Percentiles rank a stretch among this genome's conserved stretches.
Conservation (phyloP, 805 yeast species). For the Sugiyamaella lignohabitans region DNA sequence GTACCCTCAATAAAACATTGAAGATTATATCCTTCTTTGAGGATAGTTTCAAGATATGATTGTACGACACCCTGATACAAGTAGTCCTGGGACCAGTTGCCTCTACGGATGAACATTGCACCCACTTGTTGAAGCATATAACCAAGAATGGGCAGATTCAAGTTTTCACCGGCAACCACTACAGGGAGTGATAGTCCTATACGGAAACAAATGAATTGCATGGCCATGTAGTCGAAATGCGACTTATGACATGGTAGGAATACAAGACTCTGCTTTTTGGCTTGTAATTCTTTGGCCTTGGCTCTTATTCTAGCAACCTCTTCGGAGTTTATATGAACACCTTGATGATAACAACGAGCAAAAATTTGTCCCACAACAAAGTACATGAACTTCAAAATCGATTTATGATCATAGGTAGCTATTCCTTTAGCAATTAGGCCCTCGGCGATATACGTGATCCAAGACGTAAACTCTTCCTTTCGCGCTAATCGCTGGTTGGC, state of each 20-base stretch:
- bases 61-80: conserved; percentile 38
- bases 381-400: conserved; percentile 29
- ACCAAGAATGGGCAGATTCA: conserved; percentile 53
- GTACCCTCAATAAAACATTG: conserved; percentile 66
- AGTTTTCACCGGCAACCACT: conserved; percentile 61
- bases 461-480: conserved; percentile 22
- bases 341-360: conserved; percentile 37
- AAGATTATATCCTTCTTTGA: conserved; percentile 43
- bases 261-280: conserved; percentile 34
- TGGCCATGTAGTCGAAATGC: conserved; percentile 53
- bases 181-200: conserved; percentile 49
- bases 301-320: conserved; percentile 32
- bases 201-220: conserved; percentile 48
- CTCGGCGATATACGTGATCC: conserved; percentile 30
- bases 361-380: conserved; percentile 35
- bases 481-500: conserved; percentile 25
- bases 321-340: conserved; percentile 33
- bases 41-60: conserved; percentile 42
- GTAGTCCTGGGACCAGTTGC: conserved; percentile 35
- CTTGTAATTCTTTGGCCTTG: conserved; percentile 31
- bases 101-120: conserved; percentile 52
- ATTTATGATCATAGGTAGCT: conserved; percentile 30
- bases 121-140: conserved; percentile 45
- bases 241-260: conserved; percentile 57
- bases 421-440: conserved; percentile 29